phyloP scores from a whole-genome alignment of 2,329 filamentous ascomycete genomes.

The Talaromyces amestolkiae region DNA sequence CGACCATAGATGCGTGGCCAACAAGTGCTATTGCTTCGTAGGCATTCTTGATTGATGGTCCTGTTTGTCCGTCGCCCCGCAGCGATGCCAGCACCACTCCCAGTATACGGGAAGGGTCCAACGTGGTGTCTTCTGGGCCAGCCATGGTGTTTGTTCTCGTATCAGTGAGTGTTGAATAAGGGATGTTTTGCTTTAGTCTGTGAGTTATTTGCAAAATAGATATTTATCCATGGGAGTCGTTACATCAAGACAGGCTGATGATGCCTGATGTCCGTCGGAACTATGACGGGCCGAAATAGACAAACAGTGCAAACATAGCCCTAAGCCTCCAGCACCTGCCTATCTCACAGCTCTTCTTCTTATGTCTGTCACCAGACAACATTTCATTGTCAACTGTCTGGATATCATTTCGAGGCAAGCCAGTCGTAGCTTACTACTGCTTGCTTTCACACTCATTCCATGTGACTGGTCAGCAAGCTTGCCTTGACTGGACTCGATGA shows the following conservation, averaged over 20 bases:
- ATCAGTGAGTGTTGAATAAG: background rate
- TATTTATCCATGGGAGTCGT: background rate
- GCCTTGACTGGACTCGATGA: background rate
- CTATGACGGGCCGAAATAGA: slow-evolving; percentile 9
- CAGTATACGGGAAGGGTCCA: slow-evolving; percentile 27
- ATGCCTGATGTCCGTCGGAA: slow-evolving; percentile 13
- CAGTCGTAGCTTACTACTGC: background rate
- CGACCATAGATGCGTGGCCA: slow-evolving; percentile 76
- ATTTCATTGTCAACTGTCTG: background rate
- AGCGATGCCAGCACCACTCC: slow-evolving; percentile 34
- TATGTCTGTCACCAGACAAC: background rate
- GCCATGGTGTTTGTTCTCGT: slow-evolving; percentile 12
- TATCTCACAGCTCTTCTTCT: background rate
- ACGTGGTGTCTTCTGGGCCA: slow-evolving; percentile 1
- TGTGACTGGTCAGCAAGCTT: background rate
- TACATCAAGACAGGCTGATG: slow-evolving; percentile 11
- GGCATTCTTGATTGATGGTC: slow-evolving; percentile 42
- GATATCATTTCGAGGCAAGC: background rate
- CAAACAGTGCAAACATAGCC: slow-evolving; percentile 19
- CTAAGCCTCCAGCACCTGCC: background rate
- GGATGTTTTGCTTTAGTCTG: background rate
- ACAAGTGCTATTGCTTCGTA: slow-evolving; percentile 84
- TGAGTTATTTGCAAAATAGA: background rate
- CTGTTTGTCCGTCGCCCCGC: slow-evolving; percentile 26
- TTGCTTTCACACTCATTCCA: no score